A percentile compares a stretch with the other conserved stretches of the same genome.
Evolutionary conservation across 352 stramenopile species (phyloP).

Genomic region (Globisporangium heterothallicum): DNA sequence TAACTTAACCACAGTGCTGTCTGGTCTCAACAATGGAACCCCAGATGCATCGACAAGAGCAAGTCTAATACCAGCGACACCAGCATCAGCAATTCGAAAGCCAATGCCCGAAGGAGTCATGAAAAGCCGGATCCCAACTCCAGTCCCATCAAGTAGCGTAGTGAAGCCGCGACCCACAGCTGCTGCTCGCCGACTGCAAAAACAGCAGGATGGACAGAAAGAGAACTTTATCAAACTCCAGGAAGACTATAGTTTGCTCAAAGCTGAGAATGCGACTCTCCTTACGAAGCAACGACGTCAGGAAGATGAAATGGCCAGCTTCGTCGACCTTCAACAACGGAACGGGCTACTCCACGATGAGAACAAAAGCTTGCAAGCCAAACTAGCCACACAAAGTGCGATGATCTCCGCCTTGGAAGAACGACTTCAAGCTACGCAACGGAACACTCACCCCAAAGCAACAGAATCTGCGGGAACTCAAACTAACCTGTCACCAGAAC

Average conservation of each 20-base stretch:
- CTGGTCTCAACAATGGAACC: background rate
- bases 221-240: conserved; percentile 5
- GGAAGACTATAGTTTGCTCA: conserved; percentile 1
- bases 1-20: conserved; percentile 11
- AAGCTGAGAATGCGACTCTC: conserved; percentile 3
- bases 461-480: no score
- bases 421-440: no score
- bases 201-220: background rate
- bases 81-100: background rate
- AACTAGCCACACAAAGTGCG: background rate
- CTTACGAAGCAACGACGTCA: background rate
- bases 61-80: conserved; percentile 5
- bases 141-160: background rate
- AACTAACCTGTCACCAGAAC: no score
- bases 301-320: background rate
- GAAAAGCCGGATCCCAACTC: conserved; percentile 9
- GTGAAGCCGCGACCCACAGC: background rate
- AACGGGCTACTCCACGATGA: no score
- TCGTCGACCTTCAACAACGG: background rate
- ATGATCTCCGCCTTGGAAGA: background rate
- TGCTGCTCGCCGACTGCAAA: conserved; percentile 1
- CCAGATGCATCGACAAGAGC: background rate
- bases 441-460: no score
- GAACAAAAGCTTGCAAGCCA: background rate
- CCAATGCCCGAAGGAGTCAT: background rate